Percentiles rank a stretch among this genome's conserved stretches.
These are phyloP conservation scores for Leccinum disarticulatum DNA, from an alignment of 768 basidiomycete species.

Conservation along the genomic window DNA sequence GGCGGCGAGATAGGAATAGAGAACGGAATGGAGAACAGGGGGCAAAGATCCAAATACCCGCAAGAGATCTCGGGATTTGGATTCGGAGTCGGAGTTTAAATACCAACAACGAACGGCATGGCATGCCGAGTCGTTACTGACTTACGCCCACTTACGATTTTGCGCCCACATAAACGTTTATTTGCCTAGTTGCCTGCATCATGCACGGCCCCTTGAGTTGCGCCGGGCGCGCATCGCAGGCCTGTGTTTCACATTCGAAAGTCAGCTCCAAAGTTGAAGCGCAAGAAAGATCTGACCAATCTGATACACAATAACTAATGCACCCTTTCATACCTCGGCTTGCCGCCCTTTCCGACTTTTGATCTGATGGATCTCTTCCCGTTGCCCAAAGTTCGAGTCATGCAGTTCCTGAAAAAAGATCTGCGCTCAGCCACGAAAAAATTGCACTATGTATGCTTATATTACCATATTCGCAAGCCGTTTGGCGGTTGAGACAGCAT, in stretches of 20 bases:
- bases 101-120: conserved; percentile 7
- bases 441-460: not conserved
- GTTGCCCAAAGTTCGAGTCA: conserved; percentile 84
- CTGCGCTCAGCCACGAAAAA: conserved; percentile 4
- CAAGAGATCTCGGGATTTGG: conserved; percentile 13
- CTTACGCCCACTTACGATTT: not conserved
- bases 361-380: conserved; percentile 78
- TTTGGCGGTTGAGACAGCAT: conserved; percentile 89
- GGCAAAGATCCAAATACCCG: conserved; percentile 2
- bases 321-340: conserved; percentile 3
- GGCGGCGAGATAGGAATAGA: conserved; percentile 1
- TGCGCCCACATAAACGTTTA: too few relatives aligned
- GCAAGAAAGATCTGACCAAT: conserved; percentile 14
- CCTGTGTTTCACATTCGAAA: not conserved
- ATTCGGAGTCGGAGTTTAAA: conserved; percentile 17
- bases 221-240: not conserved
- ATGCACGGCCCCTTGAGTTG: too few relatives aligned
- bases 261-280: not conserved
- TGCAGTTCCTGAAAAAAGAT: conserved; percentile 64
- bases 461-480: conserved; percentile 91
- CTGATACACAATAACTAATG: not conserved
- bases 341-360: conserved; percentile 42
- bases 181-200: too few relatives aligned
- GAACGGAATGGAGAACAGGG: conserved; percentile 20
- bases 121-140: conserved; percentile 9